Conservation (phyloP, 2,329 filamentous ascomycete species). For the Ophiostoma ips region DNA sequence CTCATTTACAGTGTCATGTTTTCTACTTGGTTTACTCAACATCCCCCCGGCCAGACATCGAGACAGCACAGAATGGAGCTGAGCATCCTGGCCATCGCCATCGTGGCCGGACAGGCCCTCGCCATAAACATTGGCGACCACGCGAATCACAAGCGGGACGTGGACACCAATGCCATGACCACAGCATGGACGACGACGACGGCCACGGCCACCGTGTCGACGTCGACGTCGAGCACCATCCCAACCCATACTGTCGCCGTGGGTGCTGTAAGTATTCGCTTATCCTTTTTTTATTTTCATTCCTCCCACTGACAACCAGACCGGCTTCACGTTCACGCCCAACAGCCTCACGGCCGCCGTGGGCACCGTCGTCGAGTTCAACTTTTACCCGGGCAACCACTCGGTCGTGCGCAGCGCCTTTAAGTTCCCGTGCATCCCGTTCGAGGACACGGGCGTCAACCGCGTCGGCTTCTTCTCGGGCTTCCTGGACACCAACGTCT, state of each 20-base stretch:
- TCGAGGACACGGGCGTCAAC: slow-evolving; percentile 35
- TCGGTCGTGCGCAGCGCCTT: slow-evolving; percentile 49
- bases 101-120: neutral
- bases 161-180: neutral
- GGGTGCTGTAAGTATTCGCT: slow-evolving; percentile 16
- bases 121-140: neutral
- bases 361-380: slow-evolving; percentile 40
- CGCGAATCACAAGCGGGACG: neutral
- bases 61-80: neutral
- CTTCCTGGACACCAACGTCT: slow-evolving; percentile 29
- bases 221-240: neutral
- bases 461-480: slow-evolving; percentile 41
- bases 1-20: too few relatives aligned
- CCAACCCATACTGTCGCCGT: slow-evolving; percentile 15
- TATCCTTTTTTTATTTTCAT: neutral
- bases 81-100: neutral
- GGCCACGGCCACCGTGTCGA: neutral
- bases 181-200: neutral
- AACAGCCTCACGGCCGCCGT: slow-evolving; percentile 23
- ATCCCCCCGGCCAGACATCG: neutral
- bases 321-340: slow-evolving; percentile 24
- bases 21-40: too few relatives aligned
- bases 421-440: slow-evolving; percentile 48
- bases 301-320: slow-evolving; percentile 10
- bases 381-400: slow-evolving; percentile 50